These are phyloP conservation scores for Mrakia frigida DNA, from an alignment of 768 basidiomycete species.

Conservation along the genomic window DNA sequence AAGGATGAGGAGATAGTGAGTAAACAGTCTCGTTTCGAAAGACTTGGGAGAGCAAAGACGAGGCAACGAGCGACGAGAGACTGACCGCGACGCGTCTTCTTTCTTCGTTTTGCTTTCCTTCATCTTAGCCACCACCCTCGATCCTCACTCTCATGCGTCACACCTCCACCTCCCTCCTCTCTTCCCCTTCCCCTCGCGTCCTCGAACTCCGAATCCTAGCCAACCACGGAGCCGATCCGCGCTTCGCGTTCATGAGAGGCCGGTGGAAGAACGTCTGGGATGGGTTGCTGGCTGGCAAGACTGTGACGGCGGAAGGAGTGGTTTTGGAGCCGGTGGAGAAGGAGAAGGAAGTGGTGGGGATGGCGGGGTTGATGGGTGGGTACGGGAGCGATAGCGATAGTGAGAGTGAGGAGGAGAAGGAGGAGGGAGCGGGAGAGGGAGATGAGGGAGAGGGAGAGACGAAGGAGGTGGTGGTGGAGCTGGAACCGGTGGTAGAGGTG, in stretches of 20 bases:
- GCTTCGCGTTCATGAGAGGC: slow-evolving; percentile 77
- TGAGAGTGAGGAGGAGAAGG: not conserved
- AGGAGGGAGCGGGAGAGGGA: slow-evolving; percentile 1
- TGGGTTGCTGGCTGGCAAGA: not conserved
- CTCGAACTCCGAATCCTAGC: slow-evolving; percentile 84
- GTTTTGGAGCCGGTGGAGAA: not conserved
- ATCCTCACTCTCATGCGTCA: slow-evolving; percentile 65
- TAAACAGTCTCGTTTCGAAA: too few relatives aligned
- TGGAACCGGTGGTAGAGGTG: not conserved
- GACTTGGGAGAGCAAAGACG: too few relatives aligned
- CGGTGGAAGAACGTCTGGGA: slow-evolving; percentile 62
- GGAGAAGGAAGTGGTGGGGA: not conserved
- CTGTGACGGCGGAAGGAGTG: not conserved
- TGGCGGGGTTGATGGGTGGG: slow-evolving; percentile 28
- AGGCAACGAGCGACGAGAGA: not conserved
- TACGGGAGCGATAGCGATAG: slow-evolving; percentile 28
- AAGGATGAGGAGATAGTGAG: slow-evolving; percentile 46
- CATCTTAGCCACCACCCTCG: slow-evolving; percentile 55
- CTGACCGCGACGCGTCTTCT: not conserved
- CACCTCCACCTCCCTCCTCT: slow-evolving; percentile 63
- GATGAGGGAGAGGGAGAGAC: slow-evolving; percentile 8
- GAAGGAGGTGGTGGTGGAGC: not conserved
- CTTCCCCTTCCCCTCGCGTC: slow-evolving; percentile 71
- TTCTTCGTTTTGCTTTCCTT: not conserved
- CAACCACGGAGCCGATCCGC: slow-evolving; percentile 69